Evolutionary conservation across 768 basidiomycete species (phyloP), one percentile per base, ranked within the genome.

Genomic region (Lentinula guzmanii): DNA sequence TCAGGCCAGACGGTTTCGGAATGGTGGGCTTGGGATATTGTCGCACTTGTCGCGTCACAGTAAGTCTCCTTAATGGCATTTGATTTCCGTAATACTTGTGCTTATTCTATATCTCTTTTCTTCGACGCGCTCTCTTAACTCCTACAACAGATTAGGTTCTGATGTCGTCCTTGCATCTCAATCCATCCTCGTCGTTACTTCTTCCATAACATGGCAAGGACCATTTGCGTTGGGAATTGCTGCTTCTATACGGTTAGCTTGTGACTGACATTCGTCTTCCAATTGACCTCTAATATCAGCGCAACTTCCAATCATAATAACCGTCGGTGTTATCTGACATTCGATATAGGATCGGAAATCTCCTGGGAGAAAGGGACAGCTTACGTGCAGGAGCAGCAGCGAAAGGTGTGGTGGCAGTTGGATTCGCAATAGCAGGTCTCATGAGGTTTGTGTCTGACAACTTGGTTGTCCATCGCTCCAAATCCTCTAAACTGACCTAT

Each of bases 11-110:
- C 85, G 3, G 92, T 91, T 1, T 86, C 85, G 3, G 96, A 97
- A 72, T 98, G 95, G 96, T 98, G 95, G 94, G 88, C 90, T 42
- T 96, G 96, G 96, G 95, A 97, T 73, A 80, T 93, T 5, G 73
- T 90, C 35, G 87, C 86, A 24, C 75, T 84, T 1, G 81, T 78
- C 5, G 83, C 83, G 3, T 80, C 79, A 63, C 65, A 80, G 76
- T 80, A 64, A 62, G 78, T 70, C 18, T 39, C 37, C 13, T 39
- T 41, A 4, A 34, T 33, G 5, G n/a, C 21, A 16, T 15, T 35
- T 35, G 24, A 18, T 45, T 21, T 35, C 37, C 13, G 1, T 13
- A 3, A 39, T 39, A 8, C 13, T 39, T 39, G 37, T 8, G 37
- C 28, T 39, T 13, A 39, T 42, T 31, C 15, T 11, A n/a, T 11